phyloP scores from a whole-genome alignment of 192 early-diverging fungal species.

The Neocallimastix lanati region DNA sequence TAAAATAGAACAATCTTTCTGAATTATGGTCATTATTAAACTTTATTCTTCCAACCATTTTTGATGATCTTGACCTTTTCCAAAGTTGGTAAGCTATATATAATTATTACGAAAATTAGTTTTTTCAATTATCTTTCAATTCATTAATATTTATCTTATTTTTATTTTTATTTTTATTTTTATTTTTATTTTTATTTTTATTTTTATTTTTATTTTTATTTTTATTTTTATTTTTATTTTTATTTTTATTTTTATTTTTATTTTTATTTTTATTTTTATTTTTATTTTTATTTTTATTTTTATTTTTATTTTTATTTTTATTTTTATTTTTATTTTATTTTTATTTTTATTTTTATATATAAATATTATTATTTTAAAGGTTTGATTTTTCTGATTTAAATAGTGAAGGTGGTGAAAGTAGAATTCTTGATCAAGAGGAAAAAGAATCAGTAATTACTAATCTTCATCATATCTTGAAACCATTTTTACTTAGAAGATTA shows the following conservation, averaged over 20 bases:
- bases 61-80: slow-evolving; percentile 58
- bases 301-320: too few species aligned
- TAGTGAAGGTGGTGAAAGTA: slow-evolving; percentile 22
- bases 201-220: too few species aligned
- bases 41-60: slow-evolving; percentile 89
- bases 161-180: too few species aligned
- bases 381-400: slow-evolving; percentile 63
- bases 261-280: too few species aligned
- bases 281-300: too few species aligned
- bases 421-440: slow-evolving; percentile 47
- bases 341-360: too few species aligned
- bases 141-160: too few species aligned
- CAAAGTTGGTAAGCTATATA: slow-evolving; percentile 67
- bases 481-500: slow-evolving; percentile 76
- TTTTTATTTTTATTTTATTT: too few species aligned
- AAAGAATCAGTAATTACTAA: slow-evolving; percentile 39
- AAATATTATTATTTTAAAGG: slow-evolving; percentile 8
- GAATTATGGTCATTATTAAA: slow-evolving; percentile 94
- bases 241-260: too few species aligned
- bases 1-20: slow-evolving; percentile 62
- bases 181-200: too few species aligned
- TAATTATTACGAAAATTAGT: not conserved
- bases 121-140: too few species aligned
- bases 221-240: too few species aligned
- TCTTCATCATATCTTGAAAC: slow-evolving; percentile 74